These are phyloP conservation scores for Royoungia palumana DNA, from an alignment of 768 basidiomycete species.

Conservation along the genomic window DNA sequence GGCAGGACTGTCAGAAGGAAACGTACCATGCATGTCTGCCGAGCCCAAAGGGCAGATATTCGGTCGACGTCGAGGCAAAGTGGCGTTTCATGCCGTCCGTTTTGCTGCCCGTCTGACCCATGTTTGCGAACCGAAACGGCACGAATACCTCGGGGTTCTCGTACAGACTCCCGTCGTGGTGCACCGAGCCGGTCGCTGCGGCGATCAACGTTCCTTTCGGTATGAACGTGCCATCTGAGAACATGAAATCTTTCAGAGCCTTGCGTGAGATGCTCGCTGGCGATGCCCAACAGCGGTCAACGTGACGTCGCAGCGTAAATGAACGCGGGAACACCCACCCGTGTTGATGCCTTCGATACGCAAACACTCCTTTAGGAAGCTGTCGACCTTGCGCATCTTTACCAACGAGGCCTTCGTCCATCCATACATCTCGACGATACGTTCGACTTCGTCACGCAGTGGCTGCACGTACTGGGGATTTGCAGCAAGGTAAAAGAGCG, in stretches of 20 bases:
- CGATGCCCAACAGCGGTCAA: not conserved
- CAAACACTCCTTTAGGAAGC: constrained; percentile 18
- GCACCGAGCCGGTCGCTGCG: constrained; percentile 22
- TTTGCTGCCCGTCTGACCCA: constrained; percentile 25
- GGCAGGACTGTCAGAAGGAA: not conserved
- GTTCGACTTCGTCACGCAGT: constrained; percentile 17
- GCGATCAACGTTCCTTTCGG: constrained; percentile 32
- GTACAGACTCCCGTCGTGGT: constrained; percentile 26
- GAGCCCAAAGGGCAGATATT: constrained; percentile 38
- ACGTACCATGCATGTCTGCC: constrained; percentile 16
- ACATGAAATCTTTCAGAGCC: constrained; percentile 12
- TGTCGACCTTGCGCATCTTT: constrained; percentile 20
- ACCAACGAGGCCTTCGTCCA: constrained; percentile 17
- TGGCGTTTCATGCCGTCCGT: constrained; percentile 32
- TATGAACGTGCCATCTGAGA: constrained; percentile 38
- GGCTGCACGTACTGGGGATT: constrained; percentile 13
- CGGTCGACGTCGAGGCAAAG: constrained; percentile 28
- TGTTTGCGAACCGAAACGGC: constrained; percentile 39
- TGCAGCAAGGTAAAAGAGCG: constrained; percentile 7
- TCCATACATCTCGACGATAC: constrained; percentile 10
- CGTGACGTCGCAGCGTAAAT: not conserved
- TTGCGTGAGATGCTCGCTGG: constrained; percentile 10
- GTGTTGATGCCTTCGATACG: constrained; percentile 29
- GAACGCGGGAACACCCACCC: constrained; percentile 11
- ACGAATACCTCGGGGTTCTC: constrained; percentile 26